These are phyloP conservation scores for Trametes cingulata DNA, from an alignment of 768 basidiomycete genomes.

Conservation along the genomic window DNA sequence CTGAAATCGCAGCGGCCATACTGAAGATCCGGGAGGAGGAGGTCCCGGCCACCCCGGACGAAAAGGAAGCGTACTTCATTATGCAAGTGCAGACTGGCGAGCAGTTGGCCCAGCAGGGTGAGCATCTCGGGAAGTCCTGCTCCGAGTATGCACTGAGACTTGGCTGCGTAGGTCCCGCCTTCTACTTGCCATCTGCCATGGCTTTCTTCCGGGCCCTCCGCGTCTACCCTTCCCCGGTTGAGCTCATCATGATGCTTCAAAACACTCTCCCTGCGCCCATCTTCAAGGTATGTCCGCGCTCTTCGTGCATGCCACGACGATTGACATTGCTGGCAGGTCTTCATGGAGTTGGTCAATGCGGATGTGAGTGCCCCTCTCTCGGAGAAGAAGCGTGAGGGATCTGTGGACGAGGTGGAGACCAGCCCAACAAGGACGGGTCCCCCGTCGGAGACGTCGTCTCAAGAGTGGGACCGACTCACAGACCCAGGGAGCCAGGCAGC, in stretches of 20 bases:
- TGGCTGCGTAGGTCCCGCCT: conserved; percentile 63
- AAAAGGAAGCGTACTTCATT: conserved; percentile 91
- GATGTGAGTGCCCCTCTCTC: conserved; percentile 77
- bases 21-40: conserved; percentile 69
- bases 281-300: conserved; percentile 59
- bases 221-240: conserved; percentile 93
- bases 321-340: conserved; percentile 42
- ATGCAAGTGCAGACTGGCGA: conserved; percentile 86
- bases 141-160: not conserved
- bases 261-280: conserved; percentile 81
- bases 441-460: conserved; percentile 85
- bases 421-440: conserved; percentile 66
- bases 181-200: conserved; percentile 78
- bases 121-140: conserved; percentile 24
- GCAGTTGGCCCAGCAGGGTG: conserved; percentile 75
- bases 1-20: conserved; percentile 63
- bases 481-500: conserved; percentile 64
- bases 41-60: conserved; percentile 65
- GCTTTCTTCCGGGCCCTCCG: conserved; percentile 92
- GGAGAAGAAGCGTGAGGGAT: conserved; percentile 35
- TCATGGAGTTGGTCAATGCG: conserved; percentile 84
- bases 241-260: conserved; percentile 93
- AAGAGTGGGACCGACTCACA: conserved; percentile 88
- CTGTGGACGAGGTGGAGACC: conserved; percentile 51
- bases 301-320: not conserved